Evolutionary conservation across 2,329 filamentous ascomycete genomes (phyloP).

Genomic region (Nemania serpens): DNA sequence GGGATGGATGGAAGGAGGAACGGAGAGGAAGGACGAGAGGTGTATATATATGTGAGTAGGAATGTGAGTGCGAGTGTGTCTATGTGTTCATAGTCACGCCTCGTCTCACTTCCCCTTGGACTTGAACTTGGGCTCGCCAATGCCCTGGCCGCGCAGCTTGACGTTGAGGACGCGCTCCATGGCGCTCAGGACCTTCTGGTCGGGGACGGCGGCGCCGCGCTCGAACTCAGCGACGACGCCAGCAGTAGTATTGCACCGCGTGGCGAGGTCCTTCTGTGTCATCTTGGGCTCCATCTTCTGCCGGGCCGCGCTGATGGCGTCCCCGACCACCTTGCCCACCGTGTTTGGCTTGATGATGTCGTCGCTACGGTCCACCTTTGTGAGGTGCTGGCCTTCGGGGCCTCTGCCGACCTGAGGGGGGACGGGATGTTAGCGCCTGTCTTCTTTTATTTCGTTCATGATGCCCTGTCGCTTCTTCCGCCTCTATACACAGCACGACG

Average conservation of each 20-base stretch:
- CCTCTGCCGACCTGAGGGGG: constrained; percentile 53
- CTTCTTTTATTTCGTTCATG: no score
- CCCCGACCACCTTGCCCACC: constrained; percentile 77
- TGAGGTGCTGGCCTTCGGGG: constrained; percentile 89
- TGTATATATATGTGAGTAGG: background rate
- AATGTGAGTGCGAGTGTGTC: no score
- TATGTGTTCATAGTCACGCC: background rate
- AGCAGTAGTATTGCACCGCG: constrained; percentile 86
- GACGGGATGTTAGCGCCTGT: background rate
- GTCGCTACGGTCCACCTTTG: constrained; percentile 96
- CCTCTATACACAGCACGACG: no score
- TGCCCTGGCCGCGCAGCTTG: constrained; percentile 83
- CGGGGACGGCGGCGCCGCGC: constrained; percentile 74
- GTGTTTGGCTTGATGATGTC: constrained; percentile 98
- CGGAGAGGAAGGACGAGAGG: background rate
- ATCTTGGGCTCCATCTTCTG: constrained; percentile 88
- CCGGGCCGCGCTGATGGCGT: constrained; percentile 80
- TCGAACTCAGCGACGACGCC: constrained; percentile 84
- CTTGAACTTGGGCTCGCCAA: constrained; percentile 80
- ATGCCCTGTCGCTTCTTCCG: no score
- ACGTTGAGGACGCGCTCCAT: constrained; percentile 89
- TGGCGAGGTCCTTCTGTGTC: constrained; percentile 88
- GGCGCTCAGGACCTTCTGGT: constrained; percentile 77
- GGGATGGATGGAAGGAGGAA: background rate
- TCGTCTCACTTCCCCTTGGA: constrained; percentile 66